A percentile compares a stretch with the other conserved stretches of the same genome.
Conservation (phyloP, 441 rosid species). For the Brassica balearica region DNA sequence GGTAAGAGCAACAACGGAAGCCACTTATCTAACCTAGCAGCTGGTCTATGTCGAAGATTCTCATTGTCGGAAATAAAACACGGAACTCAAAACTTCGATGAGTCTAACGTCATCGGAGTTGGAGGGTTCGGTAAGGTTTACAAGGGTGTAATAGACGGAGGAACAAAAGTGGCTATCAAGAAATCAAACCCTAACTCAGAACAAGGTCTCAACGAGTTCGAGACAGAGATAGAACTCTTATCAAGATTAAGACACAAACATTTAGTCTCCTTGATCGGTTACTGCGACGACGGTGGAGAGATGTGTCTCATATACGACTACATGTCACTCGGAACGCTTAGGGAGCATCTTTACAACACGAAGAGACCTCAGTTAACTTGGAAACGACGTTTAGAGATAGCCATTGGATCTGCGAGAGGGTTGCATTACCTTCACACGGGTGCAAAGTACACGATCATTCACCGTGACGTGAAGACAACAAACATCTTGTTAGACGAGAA, state of each 20-base stretch:
- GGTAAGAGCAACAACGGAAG: slow-evolving; percentile 48
- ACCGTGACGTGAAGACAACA: slow-evolving; percentile 73
- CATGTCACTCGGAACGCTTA: slow-evolving; percentile 66
- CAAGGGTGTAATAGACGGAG: slow-evolving; percentile 68
- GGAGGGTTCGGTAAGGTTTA: slow-evolving; percentile 79
- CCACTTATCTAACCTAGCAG: slow-evolving; percentile 55
- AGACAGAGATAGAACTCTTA: slow-evolving; percentile 88
- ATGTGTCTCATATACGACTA: slow-evolving; percentile 68
- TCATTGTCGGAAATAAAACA: slow-evolving; percentile 55
- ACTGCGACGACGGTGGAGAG: slow-evolving; percentile 85
- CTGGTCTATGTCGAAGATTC: slow-evolving; percentile 61
- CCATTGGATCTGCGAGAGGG: slow-evolving; percentile 72
- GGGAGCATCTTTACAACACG: slow-evolving; percentile 62
- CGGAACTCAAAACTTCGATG: slow-evolving; percentile 62
- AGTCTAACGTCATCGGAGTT: slow-evolving; percentile 62
- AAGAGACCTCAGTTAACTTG: slow-evolving; percentile 55
- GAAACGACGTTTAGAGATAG: slow-evolving; percentile 62
- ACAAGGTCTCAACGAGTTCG: slow-evolving; percentile 86
- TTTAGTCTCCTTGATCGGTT: slow-evolving; percentile 83
- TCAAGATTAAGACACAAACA: slow-evolving; percentile 87
- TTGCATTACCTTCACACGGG: slow-evolving; percentile 63
- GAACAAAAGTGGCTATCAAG: slow-evolving; percentile 76
- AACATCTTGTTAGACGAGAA: slow-evolving; percentile 67
- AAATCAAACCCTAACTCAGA: slow-evolving; percentile 84
- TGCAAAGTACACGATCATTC: slow-evolving; percentile 56